A percentile compares a stretch with the other conserved stretches of the same genome.
phyloP scores from a whole-genome alignment of 2,329 filamentous ascomycete species.

The Leptodontidium sp. region DNA sequence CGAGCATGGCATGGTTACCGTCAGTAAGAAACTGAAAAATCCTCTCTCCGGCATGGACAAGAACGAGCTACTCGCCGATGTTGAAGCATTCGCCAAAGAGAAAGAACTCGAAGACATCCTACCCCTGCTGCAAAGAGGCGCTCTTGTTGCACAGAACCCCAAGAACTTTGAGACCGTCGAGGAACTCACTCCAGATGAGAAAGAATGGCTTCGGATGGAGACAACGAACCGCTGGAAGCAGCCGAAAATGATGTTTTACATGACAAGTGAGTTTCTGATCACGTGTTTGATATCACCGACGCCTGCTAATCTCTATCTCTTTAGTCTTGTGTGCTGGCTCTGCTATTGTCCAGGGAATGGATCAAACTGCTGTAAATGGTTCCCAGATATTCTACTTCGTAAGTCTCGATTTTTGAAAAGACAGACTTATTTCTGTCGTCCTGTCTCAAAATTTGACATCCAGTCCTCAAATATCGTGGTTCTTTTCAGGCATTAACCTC shows the following conservation, averaged over 20 bases:
- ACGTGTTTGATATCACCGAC: not conserved
- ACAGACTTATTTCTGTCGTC: too few relatives aligned
- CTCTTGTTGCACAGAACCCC: slow-evolving; percentile 77
- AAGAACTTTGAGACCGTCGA: slow-evolving; percentile 67
- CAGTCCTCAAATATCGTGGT: too few relatives aligned
- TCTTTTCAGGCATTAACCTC: too few relatives aligned
- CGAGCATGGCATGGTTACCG: slow-evolving; percentile 13
- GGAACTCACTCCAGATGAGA: slow-evolving; percentile 66
- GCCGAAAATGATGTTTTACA: slow-evolving; percentile 68
- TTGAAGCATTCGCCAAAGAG: slow-evolving; percentile 67
- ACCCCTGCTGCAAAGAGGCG: slow-evolving; percentile 70
- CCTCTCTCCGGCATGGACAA: slow-evolving; percentile 63
- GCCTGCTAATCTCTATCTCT: not conserved
- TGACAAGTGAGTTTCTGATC: slow-evolving; percentile 49
- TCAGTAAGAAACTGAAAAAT: slow-evolving; percentile 49
- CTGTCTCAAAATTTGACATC: too few relatives aligned
- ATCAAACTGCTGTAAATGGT: slow-evolving; percentile 73
- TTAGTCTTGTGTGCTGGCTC: slow-evolving; percentile 30
- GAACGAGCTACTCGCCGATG: slow-evolving; percentile 59
- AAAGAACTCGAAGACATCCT: slow-evolving; percentile 65
- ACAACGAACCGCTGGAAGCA: slow-evolving; percentile 73
- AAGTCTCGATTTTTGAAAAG: not conserved
- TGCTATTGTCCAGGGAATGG: slow-evolving; percentile 52
- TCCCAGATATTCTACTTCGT: slow-evolving; percentile 68
- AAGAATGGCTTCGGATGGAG: slow-evolving; percentile 67